Evolutionary conservation across 352 stramenopile species (phyloP), one percentile per base, ranked within the genome.

Genomic region (Hyaloperonospora brassicae): DNA sequence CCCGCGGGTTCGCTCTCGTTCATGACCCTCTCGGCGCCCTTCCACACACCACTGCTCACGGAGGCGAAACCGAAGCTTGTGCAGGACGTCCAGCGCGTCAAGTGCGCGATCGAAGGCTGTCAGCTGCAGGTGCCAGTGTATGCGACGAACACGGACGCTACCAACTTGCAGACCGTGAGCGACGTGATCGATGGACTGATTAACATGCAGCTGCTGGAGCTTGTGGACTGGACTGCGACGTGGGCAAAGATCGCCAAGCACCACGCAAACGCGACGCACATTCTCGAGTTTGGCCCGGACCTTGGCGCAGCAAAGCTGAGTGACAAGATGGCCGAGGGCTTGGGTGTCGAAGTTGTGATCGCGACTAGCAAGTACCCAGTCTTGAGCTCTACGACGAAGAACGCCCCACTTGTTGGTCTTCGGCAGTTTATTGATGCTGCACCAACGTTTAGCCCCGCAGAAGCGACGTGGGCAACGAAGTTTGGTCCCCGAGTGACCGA

Each of bases 261-360:
- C 25, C 66, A 85, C 55, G 21, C 52, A 9, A 52, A 69, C n/a
- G 52, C 70, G 17, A 91, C 76, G 0, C 79, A 92, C 30, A 55
- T 95, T 39, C 64, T 91, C 6, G 85, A 93, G 39, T 91, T 93
- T 51, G 83, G 83, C 5, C 73, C 83, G 0, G 73, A 77, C 23
- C 52, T 72, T 12, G 79, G 83, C n/a, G 77, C 71, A 5, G 61
- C 76, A 3, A 79, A 76, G 50, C 53, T 90, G 10, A 79, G 66
- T 42, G 46, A 55, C 46, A 61, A 59, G 6, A 17, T 50, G 0
- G 65, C 77, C 0, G 82, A 89, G 73, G 70, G 63, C 2, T 55
- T 85, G 35, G 79, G 79, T 7, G 67, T 90, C 2, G 24, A 70
- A 0, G 63, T 86, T 0, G 73, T 92, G 12, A 58, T 82, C 8